Conservation (phyloP, 106 monocot genomes). For the Allium fistulosum region DNA sequence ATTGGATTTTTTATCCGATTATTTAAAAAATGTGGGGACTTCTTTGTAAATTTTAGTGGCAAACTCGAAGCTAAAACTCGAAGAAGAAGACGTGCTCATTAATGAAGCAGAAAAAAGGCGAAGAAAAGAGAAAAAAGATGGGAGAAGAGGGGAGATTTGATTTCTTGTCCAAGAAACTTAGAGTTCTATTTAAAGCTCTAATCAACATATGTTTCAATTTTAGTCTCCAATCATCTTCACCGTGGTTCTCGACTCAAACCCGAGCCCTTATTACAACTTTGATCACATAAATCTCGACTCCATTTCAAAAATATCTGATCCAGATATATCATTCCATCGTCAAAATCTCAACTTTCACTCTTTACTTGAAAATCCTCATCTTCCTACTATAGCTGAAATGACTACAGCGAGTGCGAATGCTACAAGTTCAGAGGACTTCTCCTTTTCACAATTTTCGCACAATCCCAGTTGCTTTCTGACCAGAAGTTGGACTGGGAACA, state of each 20-base stretch:
- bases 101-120: too few species aligned
- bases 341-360: conserved; percentile 95
- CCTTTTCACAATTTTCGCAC: conserved; percentile 50
- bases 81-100: too few species aligned
- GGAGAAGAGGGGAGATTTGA: too few species aligned
- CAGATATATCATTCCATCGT: conserved; percentile 3
- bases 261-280: background rate
- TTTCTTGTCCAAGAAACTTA: too few species aligned
- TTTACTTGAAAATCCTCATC: conserved; percentile 56
- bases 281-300: conserved; percentile 2
- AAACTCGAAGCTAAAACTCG: too few species aligned
- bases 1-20: too few species aligned
- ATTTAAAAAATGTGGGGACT: too few species aligned
- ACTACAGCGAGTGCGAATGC: conserved; percentile 8
- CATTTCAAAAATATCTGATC: background rate
- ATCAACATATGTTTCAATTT: background rate
- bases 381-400: background rate
- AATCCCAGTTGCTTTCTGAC: conserved; percentile 91
- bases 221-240: conserved; percentile 7
- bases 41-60: too few species aligned
- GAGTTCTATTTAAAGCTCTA: too few species aligned
- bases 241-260: background rate
- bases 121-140: too few species aligned
- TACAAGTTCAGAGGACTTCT: conserved; percentile 40
- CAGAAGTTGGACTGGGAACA: conserved; percentile 64